phyloP scores from a whole-genome alignment of 2,329 filamentous ascomycete species.

The Raffaelea deltoideospora region DNA sequence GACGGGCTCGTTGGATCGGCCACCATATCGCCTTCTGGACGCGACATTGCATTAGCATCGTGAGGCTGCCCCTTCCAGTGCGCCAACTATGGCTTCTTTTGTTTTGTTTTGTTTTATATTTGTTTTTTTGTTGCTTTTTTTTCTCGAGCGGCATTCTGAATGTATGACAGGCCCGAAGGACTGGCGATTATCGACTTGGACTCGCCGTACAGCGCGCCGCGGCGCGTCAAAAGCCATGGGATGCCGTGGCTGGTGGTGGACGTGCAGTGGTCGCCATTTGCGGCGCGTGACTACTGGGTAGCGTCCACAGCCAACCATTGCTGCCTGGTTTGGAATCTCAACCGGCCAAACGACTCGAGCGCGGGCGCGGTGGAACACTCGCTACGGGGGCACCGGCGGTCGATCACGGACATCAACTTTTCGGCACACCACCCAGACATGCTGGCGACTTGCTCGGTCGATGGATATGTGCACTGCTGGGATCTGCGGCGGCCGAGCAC shows the following conservation, averaged over 20 bases:
- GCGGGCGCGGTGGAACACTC: slow-evolving; percentile 69
- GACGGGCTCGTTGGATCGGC: slow-evolving; percentile 74
- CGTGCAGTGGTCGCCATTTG: slow-evolving; percentile 93
- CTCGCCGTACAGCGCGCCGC: slow-evolving; percentile 72
- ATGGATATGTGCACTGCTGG: slow-evolving; percentile 89
- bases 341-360: slow-evolving; percentile 57
- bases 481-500: slow-evolving; percentile 62
- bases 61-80: slow-evolving; percentile 19
- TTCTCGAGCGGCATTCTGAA: not conserved
- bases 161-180: slow-evolving; percentile 50
- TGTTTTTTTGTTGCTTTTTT: not conserved
- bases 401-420: slow-evolving; percentile 94
- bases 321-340: slow-evolving; percentile 86
- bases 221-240: slow-evolving; percentile 66
- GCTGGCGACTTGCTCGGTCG: slow-evolving; percentile 79
- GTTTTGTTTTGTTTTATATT: not conserved
- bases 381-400: slow-evolving; percentile 65
- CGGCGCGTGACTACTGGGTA: slow-evolving; percentile 79
- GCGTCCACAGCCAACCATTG: slow-evolving; percentile 90
- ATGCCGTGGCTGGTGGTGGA: slow-evolving; percentile 92
- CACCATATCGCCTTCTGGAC: slow-evolving; percentile 79
- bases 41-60: slow-evolving; percentile 82
- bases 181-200: slow-evolving; percentile 87
- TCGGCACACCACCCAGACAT: slow-evolving; percentile 83
- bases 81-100: not conserved